Base-by-base conservation (phyloP, 371 early-diverging fungal genomes). In the Furculomyces boomerangus region DNA sequence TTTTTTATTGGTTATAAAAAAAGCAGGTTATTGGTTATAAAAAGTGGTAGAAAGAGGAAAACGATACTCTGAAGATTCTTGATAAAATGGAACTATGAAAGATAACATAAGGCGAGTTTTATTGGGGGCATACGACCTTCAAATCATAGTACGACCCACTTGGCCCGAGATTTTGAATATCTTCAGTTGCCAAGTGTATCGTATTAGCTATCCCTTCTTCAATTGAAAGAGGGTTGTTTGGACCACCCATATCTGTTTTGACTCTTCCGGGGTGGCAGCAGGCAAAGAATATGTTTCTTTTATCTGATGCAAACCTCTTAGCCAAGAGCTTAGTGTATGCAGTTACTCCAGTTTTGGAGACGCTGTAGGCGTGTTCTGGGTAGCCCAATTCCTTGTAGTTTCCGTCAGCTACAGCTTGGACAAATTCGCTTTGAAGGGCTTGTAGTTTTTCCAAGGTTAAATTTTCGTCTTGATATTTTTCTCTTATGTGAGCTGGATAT, bases 211-310 rank as follows among this genome's bases (percentile, higher is more conserved):
- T 63, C 45, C 67, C 67, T 57, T 67, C 54, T 39, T 63, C 66
- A 1, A 65, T 58, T 1, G 65, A 59, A 27, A 67, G 59, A 20
- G 65, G 55, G 26, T 69, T 68, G 18, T 60, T 59, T 8, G 66
- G 60, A 1, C 67, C 67, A 7, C 65, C 60, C 69, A 60, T 58
- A 16, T 60, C 64, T 2, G 68, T 68, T 18, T 46, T 55, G 3
- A 68, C 69, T 44, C 65, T 68, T 8, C 68, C 68, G 1, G 68
- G 68, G 18, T 64, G 63, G 29, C 61, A 57, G 1, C 69, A 61
- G 0, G 70, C 68, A 58, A 67, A 67, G 29, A 67, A 22, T 26
- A 67, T 45, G n/a, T 50, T 50, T 25, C 68, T 57, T 20, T 57
- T 37, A 26, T 67, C 68, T 16, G 5, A 0, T 1, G 32, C 30